Conservation (phyloP, 2,329 filamentous ascomycete genomes). For the Westerdykella ornata region DNA sequence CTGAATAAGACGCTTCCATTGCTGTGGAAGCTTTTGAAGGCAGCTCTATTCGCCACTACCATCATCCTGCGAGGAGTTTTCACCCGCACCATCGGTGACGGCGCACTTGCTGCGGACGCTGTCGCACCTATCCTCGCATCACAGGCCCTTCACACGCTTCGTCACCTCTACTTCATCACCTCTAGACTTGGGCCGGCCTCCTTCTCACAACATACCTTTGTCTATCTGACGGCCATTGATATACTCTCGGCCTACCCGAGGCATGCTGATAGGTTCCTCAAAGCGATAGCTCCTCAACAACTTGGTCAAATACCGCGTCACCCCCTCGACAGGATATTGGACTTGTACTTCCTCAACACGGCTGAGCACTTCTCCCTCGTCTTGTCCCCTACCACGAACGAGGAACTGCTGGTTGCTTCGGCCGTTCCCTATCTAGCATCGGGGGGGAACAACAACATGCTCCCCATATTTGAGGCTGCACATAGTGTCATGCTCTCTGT, state of each 20-base stretch:
- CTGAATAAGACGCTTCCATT: slow-evolving; percentile 59
- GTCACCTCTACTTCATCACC: slow-evolving; percentile 76
- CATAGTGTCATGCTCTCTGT: slow-evolving; percentile 76
- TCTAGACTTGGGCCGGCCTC: slow-evolving; percentile 63
- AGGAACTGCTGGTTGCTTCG: slow-evolving; percentile 66
- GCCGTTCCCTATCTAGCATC: slow-evolving; percentile 66
- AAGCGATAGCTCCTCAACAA: slow-evolving; percentile 52
- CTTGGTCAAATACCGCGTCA: slow-evolving; percentile 54
- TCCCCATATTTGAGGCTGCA: slow-evolving; percentile 78
- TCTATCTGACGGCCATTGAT: slow-evolving; percentile 75
- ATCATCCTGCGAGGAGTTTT: slow-evolving; percentile 69
- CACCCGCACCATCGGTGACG: slow-evolving; percentile 56
- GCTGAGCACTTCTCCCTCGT: slow-evolving; percentile 74
- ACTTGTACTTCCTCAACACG: slow-evolving; percentile 81
- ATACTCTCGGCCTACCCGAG: slow-evolving; percentile 65
- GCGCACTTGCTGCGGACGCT: slow-evolving; percentile 48
- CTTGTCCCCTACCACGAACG: slow-evolving; percentile 60
- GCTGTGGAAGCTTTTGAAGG: slow-evolving; percentile 69
- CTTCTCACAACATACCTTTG: slow-evolving; percentile 80
- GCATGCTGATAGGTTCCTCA: slow-evolving; percentile 60
- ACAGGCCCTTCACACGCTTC: slow-evolving; percentile 65
- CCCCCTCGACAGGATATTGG: slow-evolving; percentile 64
- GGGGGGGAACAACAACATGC: slow-evolving; percentile 51
- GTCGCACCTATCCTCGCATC: slow-evolving; percentile 61
- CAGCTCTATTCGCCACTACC: slow-evolving; percentile 67